Conservation (phyloP, 23 red algal genomes). For the Gracilaria gracilis region DNA sequence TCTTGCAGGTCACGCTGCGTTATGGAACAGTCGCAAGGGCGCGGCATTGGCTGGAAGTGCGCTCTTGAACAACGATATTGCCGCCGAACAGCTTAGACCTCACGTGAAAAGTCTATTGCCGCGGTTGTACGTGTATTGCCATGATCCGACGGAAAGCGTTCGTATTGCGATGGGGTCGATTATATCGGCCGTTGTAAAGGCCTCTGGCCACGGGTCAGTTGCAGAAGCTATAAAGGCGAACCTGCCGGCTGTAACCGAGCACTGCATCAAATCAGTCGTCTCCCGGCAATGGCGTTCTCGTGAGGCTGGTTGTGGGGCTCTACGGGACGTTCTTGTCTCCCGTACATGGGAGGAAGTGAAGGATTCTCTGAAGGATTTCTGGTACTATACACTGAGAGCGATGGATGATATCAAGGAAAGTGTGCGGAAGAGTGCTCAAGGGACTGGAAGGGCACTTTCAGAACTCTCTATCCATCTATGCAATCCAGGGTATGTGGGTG, state of each 20-base stretch:
- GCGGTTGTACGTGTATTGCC: constrained; percentile 67
- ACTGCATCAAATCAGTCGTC: constrained; percentile 60
- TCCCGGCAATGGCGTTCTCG: constrained; percentile 70
- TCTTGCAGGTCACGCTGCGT: constrained; percentile 63
- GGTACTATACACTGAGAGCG: constrained; percentile 54
- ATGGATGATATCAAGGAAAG: constrained; percentile 86
- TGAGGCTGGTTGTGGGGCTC: constrained; percentile 66
- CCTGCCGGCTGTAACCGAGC: constrained; percentile 37
- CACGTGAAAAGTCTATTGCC: constrained; percentile 73
- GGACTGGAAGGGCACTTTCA: constrained; percentile 56
- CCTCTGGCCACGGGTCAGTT: constrained; percentile 50
- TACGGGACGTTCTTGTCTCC: constrained; percentile 43
- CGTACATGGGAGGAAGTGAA: constrained; percentile 71
- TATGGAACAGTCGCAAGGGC: constrained; percentile 79
- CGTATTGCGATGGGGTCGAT: constrained; percentile 71
- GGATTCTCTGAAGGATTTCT: constrained; percentile 60
- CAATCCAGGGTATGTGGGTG: constrained; percentile 46
- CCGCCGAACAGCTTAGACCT: constrained; percentile 77
- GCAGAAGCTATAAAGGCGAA: constrained; percentile 64
- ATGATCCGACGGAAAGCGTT: constrained; percentile 74
- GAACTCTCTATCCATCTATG: constrained; percentile 78
- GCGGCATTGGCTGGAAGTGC: constrained; percentile 77
- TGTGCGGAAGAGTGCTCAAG: constrained; percentile 62
- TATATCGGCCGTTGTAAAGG: constrained; percentile 56
- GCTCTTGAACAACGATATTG: constrained; percentile 43